Base-by-base conservation (phyloP, 1,284 basidiomycete species). In the Leccinum huronense region DNA sequence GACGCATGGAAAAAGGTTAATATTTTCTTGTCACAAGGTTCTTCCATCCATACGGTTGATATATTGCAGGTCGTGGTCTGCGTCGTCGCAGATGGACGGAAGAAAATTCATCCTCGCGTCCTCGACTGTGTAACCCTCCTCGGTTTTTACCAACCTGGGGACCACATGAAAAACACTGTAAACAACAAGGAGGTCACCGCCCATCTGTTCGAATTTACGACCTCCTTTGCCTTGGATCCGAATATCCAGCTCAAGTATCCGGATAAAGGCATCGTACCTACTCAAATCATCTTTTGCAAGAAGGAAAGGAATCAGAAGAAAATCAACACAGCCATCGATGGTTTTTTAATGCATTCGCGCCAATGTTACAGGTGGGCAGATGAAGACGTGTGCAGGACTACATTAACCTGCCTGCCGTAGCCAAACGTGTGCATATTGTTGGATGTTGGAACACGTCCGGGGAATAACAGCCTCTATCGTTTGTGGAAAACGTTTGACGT, bases 301-400 rank as follows among this genome's bases (percentile, higher is more conserved):
- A 98, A 98, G 81, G 95, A 94, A 79, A 93, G 90, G 81, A 97
- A 97, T 75, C 88, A 91, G 73, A 96, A 95, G 81, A 98, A 98
- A 80, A 96, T 98, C 74, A 98, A 27, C 23, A 97, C 73, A 93
- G 91, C 65, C 96, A 98, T 73, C 82, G 94, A 55, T 96, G 94
- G 95, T 95, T 95, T 76, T 97, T 97, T 78, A 97, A 97, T 74
- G 95, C 94, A 0, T 96, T 97, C 75, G 87, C 82, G 0, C 80
- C 84, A 1, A 77, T 89, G 72, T 74, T 91, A 27, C 86, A 94
- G 83, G 91, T 90, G 27, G 2, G 74, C 31, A 30, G 33, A 31
- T 45, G 5, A 13, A 1, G 4, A 57, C 54, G 6, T 1, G 6
- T 60, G 16, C 5, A 60, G 7, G 57, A 42, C 16, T 56, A n/a